Percentiles rank a stretch among this genome's conserved stretches.
Conservation (phyloP, 2,329 filamentous ascomycete species). For the Parastagonospora avenae region DNA sequence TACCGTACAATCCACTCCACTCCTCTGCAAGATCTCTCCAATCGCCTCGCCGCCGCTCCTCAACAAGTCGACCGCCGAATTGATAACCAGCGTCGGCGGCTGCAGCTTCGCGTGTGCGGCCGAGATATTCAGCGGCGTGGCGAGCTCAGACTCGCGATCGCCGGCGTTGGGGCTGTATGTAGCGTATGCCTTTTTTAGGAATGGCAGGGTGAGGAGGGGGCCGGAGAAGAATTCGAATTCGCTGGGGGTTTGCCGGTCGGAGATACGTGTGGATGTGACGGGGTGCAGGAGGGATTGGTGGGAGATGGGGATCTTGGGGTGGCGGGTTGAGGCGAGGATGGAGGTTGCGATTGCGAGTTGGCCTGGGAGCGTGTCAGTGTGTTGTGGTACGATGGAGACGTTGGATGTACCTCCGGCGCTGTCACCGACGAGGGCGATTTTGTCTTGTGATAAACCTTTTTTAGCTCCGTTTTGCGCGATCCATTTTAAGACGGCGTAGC, state of each 20-base stretch:
- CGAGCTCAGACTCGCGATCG: conserved; percentile 5
- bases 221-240: conserved; percentile 10
- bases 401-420: not conserved
- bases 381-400: not conserved
- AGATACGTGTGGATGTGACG: not conserved
- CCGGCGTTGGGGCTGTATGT: conserved; percentile 1
- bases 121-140: conserved; percentile 4
- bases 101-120: conserved; percentile 5
- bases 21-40: conserved; percentile 5
- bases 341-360: not conserved
- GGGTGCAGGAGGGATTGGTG: conserved; percentile 4
- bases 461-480: not conserved
- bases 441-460: not conserved
- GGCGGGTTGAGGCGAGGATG: not conserved
- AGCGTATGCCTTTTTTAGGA: conserved; percentile 1
- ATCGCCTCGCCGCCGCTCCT: not conserved
- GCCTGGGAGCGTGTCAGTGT: not conserved
- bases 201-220: conserved; percentile 4
- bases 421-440: not conserved
- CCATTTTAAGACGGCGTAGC: not conserved
- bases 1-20: conserved; percentile 3
- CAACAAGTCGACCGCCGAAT: conserved; percentile 3
- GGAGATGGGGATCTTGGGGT: not conserved
- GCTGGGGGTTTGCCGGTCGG: conserved; percentile 3
- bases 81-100: conserved; percentile 8